Evolutionary conservation across 345 rosid genomes (phyloP), one percentile per base, ranked within the genome.

Genomic region (Lepidium didymum): DNA sequence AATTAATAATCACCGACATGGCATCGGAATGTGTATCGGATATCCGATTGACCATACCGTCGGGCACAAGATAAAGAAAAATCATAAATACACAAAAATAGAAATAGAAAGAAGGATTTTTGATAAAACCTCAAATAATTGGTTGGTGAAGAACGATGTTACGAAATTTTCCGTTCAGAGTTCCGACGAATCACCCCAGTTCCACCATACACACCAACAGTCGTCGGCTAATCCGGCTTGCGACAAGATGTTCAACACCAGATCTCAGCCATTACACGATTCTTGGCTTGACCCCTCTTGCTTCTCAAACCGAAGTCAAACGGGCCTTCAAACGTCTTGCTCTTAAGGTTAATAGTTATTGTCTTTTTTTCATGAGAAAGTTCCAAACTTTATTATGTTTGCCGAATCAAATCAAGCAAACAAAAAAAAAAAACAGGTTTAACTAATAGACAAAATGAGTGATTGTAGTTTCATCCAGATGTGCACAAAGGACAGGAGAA

Each of bases 251-350:
- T 3, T 65, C 47, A 2, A 8, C 54, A 40, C 15, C 71, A 40
- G 31, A 73, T 46, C 50, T 56, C 29, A 42, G 33, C 71, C 64
- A 72, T 35, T 77, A 62, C 64, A 40, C 70, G 41, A 16, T 63
- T 69, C 81, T 77, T 35, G 80, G 80, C 3, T 54, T 77, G 62
- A 72, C 74, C 33, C 67, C 70, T 51, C 43, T 68, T 11, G 75
- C 77, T 44, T 68, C 75, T 27, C 76, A 68, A 51, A 38, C 75
- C 4, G 71, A 73, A 47, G 78, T 73, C 68, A 73, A 68, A 11
- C 70, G 69, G 1, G 74, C 67, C n/a, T 73, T 62, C 38, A 72
- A 62, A 54, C 71, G 77, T 69, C 78, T 78, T n/a, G 74, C 77
- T 55, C 74, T 77, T 35, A 72, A 72, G 78, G 75, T 70, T 34